Percentiles rank a stretch among this genome's conserved stretches.
These are phyloP conservation scores for Fusarium verticillioides DNA, from an alignment of 2,329 filamentous ascomycete species.

Conservation along the genomic window DNA sequence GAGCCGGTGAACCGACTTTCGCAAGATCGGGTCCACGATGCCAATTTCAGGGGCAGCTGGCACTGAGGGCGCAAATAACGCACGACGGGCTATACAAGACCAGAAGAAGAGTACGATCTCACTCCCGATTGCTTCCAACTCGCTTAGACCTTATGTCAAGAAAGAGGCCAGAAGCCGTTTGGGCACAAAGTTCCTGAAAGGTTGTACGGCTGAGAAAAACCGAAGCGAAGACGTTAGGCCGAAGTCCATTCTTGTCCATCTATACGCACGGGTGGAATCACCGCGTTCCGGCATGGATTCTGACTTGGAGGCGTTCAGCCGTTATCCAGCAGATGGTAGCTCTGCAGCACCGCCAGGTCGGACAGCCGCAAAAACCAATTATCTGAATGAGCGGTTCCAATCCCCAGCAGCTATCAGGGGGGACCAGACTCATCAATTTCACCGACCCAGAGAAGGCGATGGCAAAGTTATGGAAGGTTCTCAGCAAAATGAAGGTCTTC, in stretches of 20 bases:
- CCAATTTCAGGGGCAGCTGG: neutral
- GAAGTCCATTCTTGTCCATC: neutral
- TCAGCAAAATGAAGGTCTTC: neutral
- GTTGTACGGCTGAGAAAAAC: no score
- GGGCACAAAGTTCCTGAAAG: neutral
- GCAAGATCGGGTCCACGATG: no score
- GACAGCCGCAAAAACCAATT: no score
- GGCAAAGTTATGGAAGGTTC: neutral
- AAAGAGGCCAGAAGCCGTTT: neutral
- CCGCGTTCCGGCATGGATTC: neutral
- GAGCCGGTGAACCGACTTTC: neutral
- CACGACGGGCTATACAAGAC: neutral
- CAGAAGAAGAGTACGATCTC: neutral
- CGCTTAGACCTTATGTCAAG: neutral
- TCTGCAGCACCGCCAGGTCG: no score
- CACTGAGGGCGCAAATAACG: neutral
- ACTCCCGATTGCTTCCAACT: accelerated
- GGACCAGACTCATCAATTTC: neutral
- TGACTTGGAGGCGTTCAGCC: neutral
- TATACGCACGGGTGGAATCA: neutral
- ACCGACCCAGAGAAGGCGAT: no score
- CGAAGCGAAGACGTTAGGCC: no score
- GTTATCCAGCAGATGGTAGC: no score
- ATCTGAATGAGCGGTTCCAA: no score
- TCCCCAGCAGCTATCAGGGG: no score